These are phyloP conservation scores for Candida glucosophila DNA, from an alignment of 1,139 yeast species.

Conservation along the genomic window DNA sequence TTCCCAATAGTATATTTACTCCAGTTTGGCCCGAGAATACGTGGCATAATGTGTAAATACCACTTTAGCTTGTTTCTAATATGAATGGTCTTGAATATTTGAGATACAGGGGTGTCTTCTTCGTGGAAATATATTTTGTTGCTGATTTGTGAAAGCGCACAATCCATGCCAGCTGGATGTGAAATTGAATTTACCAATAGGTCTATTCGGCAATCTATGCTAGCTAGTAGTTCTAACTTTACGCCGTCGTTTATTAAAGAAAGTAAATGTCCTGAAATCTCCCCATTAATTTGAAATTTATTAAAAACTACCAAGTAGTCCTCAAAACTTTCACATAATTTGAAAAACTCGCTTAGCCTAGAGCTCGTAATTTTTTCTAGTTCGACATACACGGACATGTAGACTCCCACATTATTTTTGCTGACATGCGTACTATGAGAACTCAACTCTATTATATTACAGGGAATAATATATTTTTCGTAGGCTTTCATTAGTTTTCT, in stretches of 20 bases:
- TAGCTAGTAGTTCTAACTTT: conserved; percentile 22
- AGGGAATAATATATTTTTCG: conserved; percentile 18
- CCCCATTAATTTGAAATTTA: conserved; percentile 11
- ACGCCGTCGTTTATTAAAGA: conserved; percentile 27
- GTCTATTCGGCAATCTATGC: conserved; percentile 23
- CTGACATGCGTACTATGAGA: conserved; percentile 26
- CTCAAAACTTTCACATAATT: conserved; percentile 17
- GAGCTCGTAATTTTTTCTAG: conserved; percentile 15
- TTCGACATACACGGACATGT: conserved; percentile 13
- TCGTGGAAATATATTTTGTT: too few relatives aligned
- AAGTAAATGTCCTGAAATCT: conserved; percentile 12
- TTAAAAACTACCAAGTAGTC: conserved; percentile 24
- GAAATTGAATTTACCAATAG: conserved; percentile 6
- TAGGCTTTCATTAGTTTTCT: conserved; percentile 22
- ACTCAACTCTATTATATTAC: conserved; percentile 25
- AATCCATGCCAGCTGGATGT: conserved; percentile 1
- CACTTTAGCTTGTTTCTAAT: conserved; percentile 14
- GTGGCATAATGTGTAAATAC: conserved; percentile 12
- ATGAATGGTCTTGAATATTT: conserved; percentile 15
- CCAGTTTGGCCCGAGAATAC: conserved; percentile 68
- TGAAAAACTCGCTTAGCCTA: conserved; percentile 18
- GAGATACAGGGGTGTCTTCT: conserved; percentile 5
- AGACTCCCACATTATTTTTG: conserved; percentile 22
- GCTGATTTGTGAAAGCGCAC: too few relatives aligned
- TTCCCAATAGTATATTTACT: conserved; percentile 64